These are phyloP conservation scores for Hymenoscyphus infarciens DNA, from an alignment of 2,329 filamentous ascomycete genomes.

Conservation along the genomic window DNA sequence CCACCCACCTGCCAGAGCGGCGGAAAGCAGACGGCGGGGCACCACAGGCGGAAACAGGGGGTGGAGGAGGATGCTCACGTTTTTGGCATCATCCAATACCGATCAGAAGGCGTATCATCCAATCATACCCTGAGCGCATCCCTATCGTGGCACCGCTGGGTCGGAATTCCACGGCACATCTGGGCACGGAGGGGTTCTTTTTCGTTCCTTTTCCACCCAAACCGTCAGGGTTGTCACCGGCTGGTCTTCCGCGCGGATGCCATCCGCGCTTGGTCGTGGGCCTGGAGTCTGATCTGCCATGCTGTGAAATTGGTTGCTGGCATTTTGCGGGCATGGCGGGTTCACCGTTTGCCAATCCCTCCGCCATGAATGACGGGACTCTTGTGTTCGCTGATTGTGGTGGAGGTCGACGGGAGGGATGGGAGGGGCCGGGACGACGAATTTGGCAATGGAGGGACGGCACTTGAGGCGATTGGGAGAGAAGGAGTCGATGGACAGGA, in stretches of 20 bases:
- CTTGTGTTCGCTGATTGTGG: conserved; percentile 3
- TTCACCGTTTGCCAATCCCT: conserved; percentile 3
- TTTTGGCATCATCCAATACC: not conserved
- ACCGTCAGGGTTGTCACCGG: not conserved
- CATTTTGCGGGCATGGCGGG: conserved; percentile 1
- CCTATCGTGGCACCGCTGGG: not conserved
- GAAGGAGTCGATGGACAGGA: not conserved
- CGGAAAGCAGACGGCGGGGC: not conserved
- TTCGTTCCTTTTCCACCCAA: not conserved
- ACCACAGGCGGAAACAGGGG: not conserved
- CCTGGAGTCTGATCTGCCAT: conserved; percentile 6
- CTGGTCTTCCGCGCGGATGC: conserved; percentile 6
- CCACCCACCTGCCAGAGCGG: not conserved
- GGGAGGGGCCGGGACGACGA: not conserved
- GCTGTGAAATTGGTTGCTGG: conserved; percentile 4
- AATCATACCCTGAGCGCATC: conserved; percentile 2
- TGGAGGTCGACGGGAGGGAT: conserved; percentile 3
- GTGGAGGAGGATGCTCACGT: conserved; percentile 2
- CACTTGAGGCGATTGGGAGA: conserved; percentile 6
- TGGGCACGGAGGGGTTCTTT: not conserved
- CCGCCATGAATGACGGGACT: not conserved
- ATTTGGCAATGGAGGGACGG: conserved; percentile 3
- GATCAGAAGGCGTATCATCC: not conserved
- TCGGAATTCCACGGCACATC: conserved; percentile 1
- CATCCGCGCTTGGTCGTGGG: conserved; percentile 5